Evolutionary conservation across 768 basidiomycete species (phyloP), one percentile per base, ranked within the genome.

Genomic region (Naganishia onofrii): DNA sequence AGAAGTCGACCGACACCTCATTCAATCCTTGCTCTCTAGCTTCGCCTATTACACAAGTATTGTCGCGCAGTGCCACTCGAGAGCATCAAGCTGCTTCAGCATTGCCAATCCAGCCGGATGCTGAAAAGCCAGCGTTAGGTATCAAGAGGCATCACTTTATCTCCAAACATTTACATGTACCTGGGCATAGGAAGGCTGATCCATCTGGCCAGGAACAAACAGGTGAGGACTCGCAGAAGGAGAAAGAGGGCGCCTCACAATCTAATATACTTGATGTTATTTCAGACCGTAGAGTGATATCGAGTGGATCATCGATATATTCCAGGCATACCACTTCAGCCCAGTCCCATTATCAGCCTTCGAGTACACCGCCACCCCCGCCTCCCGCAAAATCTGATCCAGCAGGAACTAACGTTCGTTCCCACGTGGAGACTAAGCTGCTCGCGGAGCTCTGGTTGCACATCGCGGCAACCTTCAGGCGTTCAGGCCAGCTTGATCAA

Each of bases 361-460:
- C 70, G 31, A 15, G 66, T 44, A 70, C 63, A 15, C 77, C 82
- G 0, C 79, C 79, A 10, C 82, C 86, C 12, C 84, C 77, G 15
- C 72, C 87, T 1, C 82, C 84, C 3, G 83, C 84, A 3, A 72
- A 76, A 46, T 76, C 78, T 66, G 81, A 81, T 6, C 75, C 82
- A 17, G 70, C 77, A 32, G 52, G 52, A 15, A 63, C 72, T 1
- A 69, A 74, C n/a, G 74, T 73, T 8, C 73, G 76, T 7, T 77
- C 80, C 21, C 84, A 83, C 23, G 84, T 84, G 28, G 88, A 88
- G 72, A 87, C 87, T 67, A 83, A 87, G 29, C 81, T 96, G 32
- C 82, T 96, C 70, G 90, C 89, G 69, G 88, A 92, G 74, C 82
- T 97, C 8, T 99, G 96, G 96, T 82, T 96, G 6, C 91, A 92